phyloP scores from a whole-genome alignment of 2,329 filamentous ascomycete species.

The Botrytis fragariae region DNA sequence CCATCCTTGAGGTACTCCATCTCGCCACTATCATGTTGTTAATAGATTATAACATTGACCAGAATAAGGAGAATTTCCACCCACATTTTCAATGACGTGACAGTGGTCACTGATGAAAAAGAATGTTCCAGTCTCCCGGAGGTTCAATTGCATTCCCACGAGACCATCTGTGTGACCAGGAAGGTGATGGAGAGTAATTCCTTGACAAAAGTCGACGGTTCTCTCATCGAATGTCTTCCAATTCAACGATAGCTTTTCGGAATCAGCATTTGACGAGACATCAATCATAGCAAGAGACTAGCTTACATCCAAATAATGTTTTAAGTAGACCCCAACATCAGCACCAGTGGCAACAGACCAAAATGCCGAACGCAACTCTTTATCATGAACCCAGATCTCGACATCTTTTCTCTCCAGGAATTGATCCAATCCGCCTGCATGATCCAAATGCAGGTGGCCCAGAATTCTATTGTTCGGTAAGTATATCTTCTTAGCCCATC shows the following conservation, averaged over 20 bases:
- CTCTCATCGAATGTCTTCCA: slow-evolving; percentile 45
- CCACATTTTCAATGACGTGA: slow-evolving; percentile 38
- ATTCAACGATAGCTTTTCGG: slow-evolving; percentile 39
- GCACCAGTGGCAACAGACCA: slow-evolving; percentile 45
- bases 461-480: slow-evolving; percentile 37
- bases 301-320: slow-evolving; percentile 36
- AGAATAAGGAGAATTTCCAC: slow-evolving; percentile 1
- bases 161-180: slow-evolving; percentile 36
- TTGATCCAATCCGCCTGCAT: slow-evolving; percentile 48
- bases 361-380: slow-evolving; percentile 47
- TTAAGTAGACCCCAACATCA: slow-evolving; percentile 43
- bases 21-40: slow-evolving; percentile 28
- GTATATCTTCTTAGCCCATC: not conserved
- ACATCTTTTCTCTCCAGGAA: slow-evolving; percentile 43
- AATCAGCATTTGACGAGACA: not conserved
- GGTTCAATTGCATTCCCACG: slow-evolving; percentile 39
- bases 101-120: slow-evolving; percentile 40
- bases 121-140: slow-evolving; percentile 38
- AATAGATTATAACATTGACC: not conserved
- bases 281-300: too few relatives aligned
- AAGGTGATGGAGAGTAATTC: slow-evolving; percentile 39
- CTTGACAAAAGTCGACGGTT: slow-evolving; percentile 42
- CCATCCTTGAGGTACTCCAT: slow-evolving; percentile 39
- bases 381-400: slow-evolving; percentile 48
- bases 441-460: slow-evolving; percentile 48